Evolutionary conservation across 352 stramenopile species (phyloP), one percentile per base, ranked within the genome.

Genomic region (Thraustochytrium striatum): DNA sequence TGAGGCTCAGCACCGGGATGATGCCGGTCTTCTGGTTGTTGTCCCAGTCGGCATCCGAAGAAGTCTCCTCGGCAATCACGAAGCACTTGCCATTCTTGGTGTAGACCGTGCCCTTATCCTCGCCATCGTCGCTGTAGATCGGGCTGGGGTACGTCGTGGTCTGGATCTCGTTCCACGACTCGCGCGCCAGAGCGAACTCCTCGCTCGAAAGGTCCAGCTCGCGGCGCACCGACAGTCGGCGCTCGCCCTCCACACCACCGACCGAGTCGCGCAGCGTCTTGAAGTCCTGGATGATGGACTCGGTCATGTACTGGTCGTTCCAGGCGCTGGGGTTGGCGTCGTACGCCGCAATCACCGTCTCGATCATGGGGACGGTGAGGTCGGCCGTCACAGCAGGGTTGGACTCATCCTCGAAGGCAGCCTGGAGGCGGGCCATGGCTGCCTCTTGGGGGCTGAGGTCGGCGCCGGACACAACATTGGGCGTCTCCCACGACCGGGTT

Each of bases 231-330:
- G 55, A 1, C 28, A 33, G 7, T 33, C 33, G 21, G 9, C 8
- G 5, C 5, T 32, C 36, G 0, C 33, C 35, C 21, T 52, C 21
- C 9, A 53, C 59, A 33, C 53, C 41, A n/a, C n/a, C n/a, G n/a
- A n/a, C n/a, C n/a, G n/a, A n/a, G 32, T 70, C 59, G 30, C 59
- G 59, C 9, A 70, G 59, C 16, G 65, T 75, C 36, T 61, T 41
- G 11, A 75, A 30, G 25, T 39, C 65, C 21, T 41, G 11, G 30
- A 75, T 75, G 35, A 75, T 61, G 9, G 65, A 2, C 1, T 39
- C 25, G 19, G 65, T 62, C 44, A 75, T 61, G 52, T 32, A 75
- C 3, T 75, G 65, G 36, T 75, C 65, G 19, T 75, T 21, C 65
- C 65, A 75, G 35, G 5, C 25, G 41, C 52, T 38, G 3, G 65